phyloP scores from a whole-genome alignment of 768 basidiomycete species.

The Porphyrellus cyaneotinctus region DNA sequence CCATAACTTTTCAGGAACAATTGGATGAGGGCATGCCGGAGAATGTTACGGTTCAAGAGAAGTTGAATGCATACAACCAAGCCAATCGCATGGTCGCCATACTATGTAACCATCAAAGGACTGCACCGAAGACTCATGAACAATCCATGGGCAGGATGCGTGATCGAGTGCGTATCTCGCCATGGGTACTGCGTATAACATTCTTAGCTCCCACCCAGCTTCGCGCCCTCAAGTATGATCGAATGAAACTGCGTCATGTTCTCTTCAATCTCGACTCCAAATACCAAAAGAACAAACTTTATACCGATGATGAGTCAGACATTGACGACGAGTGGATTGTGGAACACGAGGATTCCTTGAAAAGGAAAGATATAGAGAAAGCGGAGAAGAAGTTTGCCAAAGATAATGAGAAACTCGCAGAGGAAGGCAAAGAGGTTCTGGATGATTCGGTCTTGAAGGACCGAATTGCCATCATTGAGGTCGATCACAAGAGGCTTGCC shows the following conservation, averaged over 20 bases:
- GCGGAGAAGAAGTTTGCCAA: constrained; percentile 91
- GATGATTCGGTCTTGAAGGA: constrained; percentile 63
- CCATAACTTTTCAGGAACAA: constrained; percentile 90
- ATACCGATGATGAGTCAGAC: constrained; percentile 84
- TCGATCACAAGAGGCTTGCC: constrained; percentile 67
- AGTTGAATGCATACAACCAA: constrained; percentile 93
- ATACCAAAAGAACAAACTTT: constrained; percentile 77
- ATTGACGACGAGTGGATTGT: constrained; percentile 89
- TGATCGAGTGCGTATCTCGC: constrained; percentile 62
- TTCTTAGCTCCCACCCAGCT: constrained; percentile 47
- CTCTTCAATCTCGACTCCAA: constrained; percentile 76
- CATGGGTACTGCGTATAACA: not conserved
- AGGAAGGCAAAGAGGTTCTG: constrained; percentile 61
- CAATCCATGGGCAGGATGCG: constrained; percentile 93
- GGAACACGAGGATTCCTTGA: constrained; percentile 71
- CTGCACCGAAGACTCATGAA: constrained; percentile 87
- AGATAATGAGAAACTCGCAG: constrained; percentile 83
- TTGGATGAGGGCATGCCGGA: constrained; percentile 70
- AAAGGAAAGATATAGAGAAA: constrained; percentile 83
- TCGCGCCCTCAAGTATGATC: constrained; percentile 88
- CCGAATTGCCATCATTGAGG: constrained; percentile 64
- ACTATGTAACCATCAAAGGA: constrained; percentile 98
- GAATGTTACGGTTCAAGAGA: constrained; percentile 84
- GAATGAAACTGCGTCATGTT: constrained; percentile 92
- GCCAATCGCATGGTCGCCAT: constrained; percentile 97